Base-by-base conservation (phyloP, 495 filamentous ascomycete genomes). In the Schizothecium vesticola region DNA sequence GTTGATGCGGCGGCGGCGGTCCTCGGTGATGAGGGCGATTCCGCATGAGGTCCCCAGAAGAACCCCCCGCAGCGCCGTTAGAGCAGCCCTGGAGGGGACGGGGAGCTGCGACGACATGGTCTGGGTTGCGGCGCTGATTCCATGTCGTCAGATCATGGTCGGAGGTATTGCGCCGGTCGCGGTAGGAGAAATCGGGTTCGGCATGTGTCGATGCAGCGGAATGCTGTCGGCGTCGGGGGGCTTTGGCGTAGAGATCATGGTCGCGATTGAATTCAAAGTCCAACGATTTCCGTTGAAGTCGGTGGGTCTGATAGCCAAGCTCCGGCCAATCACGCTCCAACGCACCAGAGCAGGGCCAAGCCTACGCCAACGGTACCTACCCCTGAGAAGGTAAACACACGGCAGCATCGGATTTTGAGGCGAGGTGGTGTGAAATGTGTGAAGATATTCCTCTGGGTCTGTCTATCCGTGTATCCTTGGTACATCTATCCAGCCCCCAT, bases 41-140 rank as follows among this genome's bases (percentile, higher is more conserved):
- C 82, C 83, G 75, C 84, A 86, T 3, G 84, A 82, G 4, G 83
- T 83, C 64, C 84, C 84, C 0, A 86, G 67, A 61, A 81, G 80
- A 61, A 87, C 76, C 59, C 82, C 79, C 58, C 83, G 83, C 55
- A 87, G 79, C 59, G 83, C 80, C 67, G 82, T 81, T 64, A 86
- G 72, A 69, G 82, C 84, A 62, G 81, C 82, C 76, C 84, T 85
- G 66, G 84, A 86, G 43, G 84, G 83, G 58, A 85, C 79, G 68
- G 81, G 81, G 51, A 84, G 78, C 57, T 79, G 77, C 60, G 75
- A 70, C 63, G 80, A 77, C 80, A 83, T 83, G 73, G 67, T 66
- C 66, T 56, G 28, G 58, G 64, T 60, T 29, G 12, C 43, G 43
- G 43, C 29, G 59, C 55, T 24, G 67, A 55, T 68, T 69, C 68